Base-by-base conservation (phyloP, 495 filamentous ascomycete genomes). In the Glarea lozoyensis region DNA sequence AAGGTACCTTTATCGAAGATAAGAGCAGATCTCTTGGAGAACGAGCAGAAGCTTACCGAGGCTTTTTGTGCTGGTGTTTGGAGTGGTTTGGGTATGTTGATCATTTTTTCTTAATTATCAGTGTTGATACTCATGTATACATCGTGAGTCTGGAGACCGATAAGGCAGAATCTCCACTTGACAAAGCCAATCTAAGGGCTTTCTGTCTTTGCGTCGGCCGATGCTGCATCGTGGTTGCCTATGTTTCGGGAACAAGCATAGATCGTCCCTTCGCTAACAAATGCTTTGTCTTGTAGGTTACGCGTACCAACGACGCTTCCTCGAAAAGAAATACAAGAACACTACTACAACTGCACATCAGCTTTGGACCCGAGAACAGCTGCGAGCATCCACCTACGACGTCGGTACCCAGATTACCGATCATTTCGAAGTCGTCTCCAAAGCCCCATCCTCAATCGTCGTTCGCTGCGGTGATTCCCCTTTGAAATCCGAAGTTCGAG, bases 341-440 rank as follows among this genome's bases (percentile, higher is more conserved):
- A 60, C 60, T 27, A 65, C 76, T 2, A 71, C 71, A n/a, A 83
- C 81, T 5, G 65, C 74, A 18, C 44, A 60, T 40, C 73, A 85
- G 48, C 73, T 86, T 16, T 86, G 83, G 83, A 63, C 67, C 4
- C 62, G 56, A 17, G 55, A 64, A 5, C 73, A 79, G 27, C 67
- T 88, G 1, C 53, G 66, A 16, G 37, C 52, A 13, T 73, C 66
- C 21, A 63, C 46, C 24, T 88, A 82, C 57, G 69, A 78, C 19
- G 60, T 70, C 27, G 81, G 81, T 19, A 81, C 81, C 16, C 57
- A 72, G 21, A 73, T 86, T 52, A 82, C 78, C 19, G 82, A 88
- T 55, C 82, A 88, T 60, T 86, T 88, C 58, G 79, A 88, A 59
- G 81, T 88, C 0, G 60, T 88, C 2, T 73, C 76, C 45, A 80